Evolutionary conservation across 768 basidiomycete species (phyloP), one percentile per base, ranked within the genome.

Genomic region (Lyophyllum semitale): DNA sequence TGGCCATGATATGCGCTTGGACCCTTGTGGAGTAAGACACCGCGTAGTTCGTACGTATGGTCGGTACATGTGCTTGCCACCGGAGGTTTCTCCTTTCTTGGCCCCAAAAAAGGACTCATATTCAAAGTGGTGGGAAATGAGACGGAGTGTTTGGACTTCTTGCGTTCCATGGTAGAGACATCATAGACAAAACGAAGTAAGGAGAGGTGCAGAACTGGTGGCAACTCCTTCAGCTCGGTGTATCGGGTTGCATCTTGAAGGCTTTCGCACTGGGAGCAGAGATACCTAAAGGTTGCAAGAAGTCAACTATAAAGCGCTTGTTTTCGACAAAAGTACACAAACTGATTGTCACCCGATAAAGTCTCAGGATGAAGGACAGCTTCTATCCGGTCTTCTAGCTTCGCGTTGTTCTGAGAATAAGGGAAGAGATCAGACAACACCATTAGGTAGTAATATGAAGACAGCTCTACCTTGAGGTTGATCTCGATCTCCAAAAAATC

Each of bases 181-280:
- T 95, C 92, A 63, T 89, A 98, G 26, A 92, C 85, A 70, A 98
- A 98, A n/a, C 96, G 91, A 53, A 96, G 81, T 48, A 98, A 72
- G 20, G 94, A 94, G 63, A 98, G 88, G 70, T 98, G 93, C 2
- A 98, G 78, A 6, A 95, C 88, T 0, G 93, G 92, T 1, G 96
- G 96, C 5, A 97, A 79, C 49, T 78, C 67, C 23, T 77, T 78
- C 13, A 96, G 71, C 62, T 87, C 80, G 1, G 86, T 87, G 60
- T 87, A 86, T 8, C 96, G 85, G 17, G 81, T 86, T 5, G 96
- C 96, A 55, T 93, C 84, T 67, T 88, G 87, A 8, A 93, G 79
- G 22, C 69, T 70, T 40, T 85, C 74, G 66, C 96, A 98, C 22
- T 72, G 73, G 4, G 89, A 81, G 66, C 96, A 98, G 30, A 79